A percentile compares a stretch with the other conserved stretches of the same genome.
Evolutionary conservation across 139 green algal genomes (phyloP).

Genomic region (Helicosporidium sp.): DNA sequence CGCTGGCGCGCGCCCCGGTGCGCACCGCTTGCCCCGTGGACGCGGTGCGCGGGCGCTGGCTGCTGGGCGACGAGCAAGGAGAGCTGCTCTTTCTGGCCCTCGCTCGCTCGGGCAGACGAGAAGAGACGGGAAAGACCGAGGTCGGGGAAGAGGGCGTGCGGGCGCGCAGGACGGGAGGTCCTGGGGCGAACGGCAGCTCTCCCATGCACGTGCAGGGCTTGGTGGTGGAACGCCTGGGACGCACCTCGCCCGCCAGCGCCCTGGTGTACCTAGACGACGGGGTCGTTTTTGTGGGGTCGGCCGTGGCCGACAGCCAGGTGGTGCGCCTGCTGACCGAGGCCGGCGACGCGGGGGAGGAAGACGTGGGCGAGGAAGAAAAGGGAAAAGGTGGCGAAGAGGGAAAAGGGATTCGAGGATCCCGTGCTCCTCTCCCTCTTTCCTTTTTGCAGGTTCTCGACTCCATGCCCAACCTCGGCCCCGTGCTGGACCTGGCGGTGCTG

Average conservation of each 20-base stretch:
- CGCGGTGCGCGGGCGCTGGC: conserved; percentile 60
- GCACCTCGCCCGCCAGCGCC: conserved; percentile 41
- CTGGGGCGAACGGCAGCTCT: background rate
- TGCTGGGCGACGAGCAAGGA: conserved; percentile 66
- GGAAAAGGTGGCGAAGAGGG: too few relatives aligned
- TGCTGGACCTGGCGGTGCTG: conserved; percentile 85
- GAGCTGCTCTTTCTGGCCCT: conserved; percentile 70
- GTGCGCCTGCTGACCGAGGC: conserved; percentile 21
- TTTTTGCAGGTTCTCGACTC: conserved; percentile 65
- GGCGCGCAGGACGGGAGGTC: conserved; percentile 18
- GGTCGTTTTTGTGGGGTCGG: conserved; percentile 58
- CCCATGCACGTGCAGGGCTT: too few relatives aligned
- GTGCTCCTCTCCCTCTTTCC: too few relatives aligned
- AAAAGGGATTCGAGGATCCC: too few relatives aligned
- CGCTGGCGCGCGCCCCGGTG: too few relatives aligned
- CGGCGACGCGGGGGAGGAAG: background rate
- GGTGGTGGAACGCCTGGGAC: conserved; percentile 66
- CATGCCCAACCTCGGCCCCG: conserved; percentile 78
- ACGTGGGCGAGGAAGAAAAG: too few relatives aligned
- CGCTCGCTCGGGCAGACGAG: too few relatives aligned
- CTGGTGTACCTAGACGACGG: conserved; percentile 85
- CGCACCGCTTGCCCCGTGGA: too few relatives aligned
- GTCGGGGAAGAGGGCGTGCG: too few relatives aligned
- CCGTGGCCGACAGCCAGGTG: conserved; percentile 59
- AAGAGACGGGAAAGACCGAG: too few relatives aligned